Evolutionary conservation across 2,329 filamentous ascomycete species (phyloP).

Genomic region (Phaeosphaeriaceae sp.): DNA sequence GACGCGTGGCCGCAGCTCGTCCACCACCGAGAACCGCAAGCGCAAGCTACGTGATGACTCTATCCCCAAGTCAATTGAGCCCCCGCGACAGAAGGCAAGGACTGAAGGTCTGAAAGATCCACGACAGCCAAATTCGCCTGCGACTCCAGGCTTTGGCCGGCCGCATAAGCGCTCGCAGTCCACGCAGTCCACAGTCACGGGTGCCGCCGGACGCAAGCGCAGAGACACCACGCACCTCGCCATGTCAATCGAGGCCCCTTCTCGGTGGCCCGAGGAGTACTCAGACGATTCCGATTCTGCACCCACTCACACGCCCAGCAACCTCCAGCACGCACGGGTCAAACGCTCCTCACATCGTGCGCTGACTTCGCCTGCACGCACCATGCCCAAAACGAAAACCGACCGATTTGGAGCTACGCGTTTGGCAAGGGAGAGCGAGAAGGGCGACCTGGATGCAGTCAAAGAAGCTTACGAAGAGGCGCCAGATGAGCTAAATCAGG

Average conservation of each 20-base stretch:
- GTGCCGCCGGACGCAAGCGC: conserved; percentile 40
- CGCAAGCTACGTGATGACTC: conserved; percentile 50
- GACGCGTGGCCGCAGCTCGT: conserved; percentile 46
- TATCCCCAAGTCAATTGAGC: conserved; percentile 43
- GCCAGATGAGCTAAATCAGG: conserved; percentile 85
- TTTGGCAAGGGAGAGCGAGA: conserved; percentile 87
- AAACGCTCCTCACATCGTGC: conserved; percentile 68
- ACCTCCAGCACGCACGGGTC: conserved; percentile 58
- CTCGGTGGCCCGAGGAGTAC: conserved; percentile 45
- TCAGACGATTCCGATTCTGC: conserved; percentile 48
- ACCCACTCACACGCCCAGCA: conserved; percentile 37
- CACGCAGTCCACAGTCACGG: conserved; percentile 43
- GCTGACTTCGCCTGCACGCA: conserved; percentile 56
- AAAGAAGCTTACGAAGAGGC: conserved; percentile 78
- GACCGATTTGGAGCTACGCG: conserved; percentile 93
- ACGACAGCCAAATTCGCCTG: conserved; percentile 44
- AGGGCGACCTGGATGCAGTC: conserved; percentile 80
- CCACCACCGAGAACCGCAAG: conserved; percentile 48
- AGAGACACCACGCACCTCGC: conserved; percentile 41
- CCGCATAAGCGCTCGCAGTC: conserved; percentile 49
- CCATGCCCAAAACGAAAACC: conserved; percentile 80
- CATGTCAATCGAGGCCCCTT: conserved; percentile 33
- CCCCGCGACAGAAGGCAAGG: conserved; percentile 49
- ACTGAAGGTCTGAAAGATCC: conserved; percentile 43
- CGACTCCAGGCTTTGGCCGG: conserved; percentile 41